Evolutionary conservation across 2,329 filamentous ascomycete genomes (phyloP), one percentile per base, ranked within the genome.

Genomic region (Hortaea sp.): DNA sequence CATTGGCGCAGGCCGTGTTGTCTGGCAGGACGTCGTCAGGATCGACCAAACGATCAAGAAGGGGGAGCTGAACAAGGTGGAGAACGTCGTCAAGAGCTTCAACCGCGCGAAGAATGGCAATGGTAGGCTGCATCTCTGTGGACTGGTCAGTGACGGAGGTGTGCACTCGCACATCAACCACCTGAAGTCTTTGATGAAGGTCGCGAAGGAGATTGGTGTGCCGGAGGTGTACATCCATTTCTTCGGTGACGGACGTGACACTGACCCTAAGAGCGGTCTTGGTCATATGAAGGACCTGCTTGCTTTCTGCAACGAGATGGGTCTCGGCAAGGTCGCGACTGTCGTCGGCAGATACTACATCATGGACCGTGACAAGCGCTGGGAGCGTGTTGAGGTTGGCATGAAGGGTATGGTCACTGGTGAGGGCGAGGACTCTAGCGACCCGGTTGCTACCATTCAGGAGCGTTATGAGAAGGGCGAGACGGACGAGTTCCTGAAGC

Each of bases 291-390:
- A 95, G 69, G 79, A 89, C 65, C 77, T 98, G 32, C 69, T 95
- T 50, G 80, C 85, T 48, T 85, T 82, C 58, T 79, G 79, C 54
- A 81, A 92, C 70, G 87, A 97, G 67, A 78, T 94, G 55, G 89
- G 88, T 39, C 70, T 84, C 53, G 92, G 90, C 56, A 78, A 95
- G 69, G 79, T 98, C 54, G 90, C 87, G 30, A 95, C 92, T 34
- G 79, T 97, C 41, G 90, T 97, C 50, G 92, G 92, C 50, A 82
- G 90, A 58, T 98, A 97, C 81, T 98, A 86, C 69, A 88, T 88
- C 69, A 98, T 98, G 92, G 92, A 98, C 75, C 89, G 92, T 58
- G 92, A 98, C 69, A 97, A 97, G 87, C 82, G 92, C 67, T 98
- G 92, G 92, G 92, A 98, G 64, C 80, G 92, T 64, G 76, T 95